Evolutionary conservation across 2,329 filamentous ascomycete species (phyloP).

Genomic region (Onygenales sp.): DNA sequence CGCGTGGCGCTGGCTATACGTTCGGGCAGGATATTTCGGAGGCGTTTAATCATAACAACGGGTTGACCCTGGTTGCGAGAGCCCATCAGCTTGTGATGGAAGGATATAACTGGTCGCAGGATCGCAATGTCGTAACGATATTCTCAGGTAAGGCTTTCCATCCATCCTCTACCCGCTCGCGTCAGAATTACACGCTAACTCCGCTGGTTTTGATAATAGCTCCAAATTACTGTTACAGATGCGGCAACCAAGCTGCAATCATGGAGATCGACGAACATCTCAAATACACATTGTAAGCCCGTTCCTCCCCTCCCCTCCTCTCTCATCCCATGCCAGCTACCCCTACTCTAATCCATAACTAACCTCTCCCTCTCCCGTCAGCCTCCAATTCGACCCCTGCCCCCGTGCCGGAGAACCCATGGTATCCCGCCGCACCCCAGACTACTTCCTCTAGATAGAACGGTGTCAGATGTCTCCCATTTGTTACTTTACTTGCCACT

Average conservation of each 20-base stretch:
- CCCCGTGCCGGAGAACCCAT: slow-evolving; percentile 95
- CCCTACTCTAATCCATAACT: slow-evolving; percentile 13
- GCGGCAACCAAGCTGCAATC: slow-evolving; percentile 98
- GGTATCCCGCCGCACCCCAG: slow-evolving; percentile 93
- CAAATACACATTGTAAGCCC: slow-evolving; percentile 95
- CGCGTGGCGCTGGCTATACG: slow-evolving; percentile 87
- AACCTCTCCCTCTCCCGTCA: slow-evolving; percentile 29
- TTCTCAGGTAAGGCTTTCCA: slow-evolving; percentile 64
- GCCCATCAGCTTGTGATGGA: slow-evolving; percentile 99
- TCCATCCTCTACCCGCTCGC: not conserved
- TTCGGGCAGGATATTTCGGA: slow-evolving; percentile 97
- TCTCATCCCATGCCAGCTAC: slow-evolving; percentile 10
- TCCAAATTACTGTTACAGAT: slow-evolving; percentile 96
- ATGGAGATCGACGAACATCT: slow-evolving; percentile 99
- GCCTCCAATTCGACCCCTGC: slow-evolving; percentile 98
- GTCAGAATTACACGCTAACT: not conserved
- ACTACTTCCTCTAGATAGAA: slow-evolving; percentile 82
- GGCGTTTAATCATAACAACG: slow-evolving; percentile 99
- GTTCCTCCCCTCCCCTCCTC: not conserved
- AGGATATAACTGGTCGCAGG: slow-evolving; percentile 99
- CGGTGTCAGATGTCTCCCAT: not conserved
- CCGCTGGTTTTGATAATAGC: slow-evolving; percentile 39
- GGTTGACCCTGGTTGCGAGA: slow-evolving; percentile 85
- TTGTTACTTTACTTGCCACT: not conserved
- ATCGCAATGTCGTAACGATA: slow-evolving; percentile 95